Evolutionary conservation across 371 early-diverging fungal species (phyloP).

Genomic region (Phascolomyces articulosus): DNA sequence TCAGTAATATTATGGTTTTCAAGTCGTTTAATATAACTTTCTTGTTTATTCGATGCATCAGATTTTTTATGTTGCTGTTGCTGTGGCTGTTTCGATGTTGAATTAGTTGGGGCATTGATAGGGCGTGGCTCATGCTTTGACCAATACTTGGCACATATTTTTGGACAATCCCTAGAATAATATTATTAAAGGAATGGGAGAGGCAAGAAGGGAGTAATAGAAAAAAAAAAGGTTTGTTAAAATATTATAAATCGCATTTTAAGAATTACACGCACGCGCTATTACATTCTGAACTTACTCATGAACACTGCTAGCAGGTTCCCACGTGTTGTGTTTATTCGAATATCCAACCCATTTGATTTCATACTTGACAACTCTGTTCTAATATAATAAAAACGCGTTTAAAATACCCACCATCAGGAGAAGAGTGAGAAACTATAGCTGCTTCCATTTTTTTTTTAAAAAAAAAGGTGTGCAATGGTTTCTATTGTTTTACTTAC

Average conservation of each 20-base stretch:
- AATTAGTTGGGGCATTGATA: background rate
- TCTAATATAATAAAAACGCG: background rate
- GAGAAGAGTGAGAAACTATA: too few relatives aligned
- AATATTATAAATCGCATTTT: too few relatives aligned
- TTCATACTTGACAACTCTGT: conserved; percentile 17
- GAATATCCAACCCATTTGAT: conserved; percentile 89
- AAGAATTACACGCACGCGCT: too few relatives aligned
- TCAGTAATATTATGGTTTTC: conserved; percentile 2
- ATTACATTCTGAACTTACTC: too few relatives aligned
- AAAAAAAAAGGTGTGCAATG: too few relatives aligned
- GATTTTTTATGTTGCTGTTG: background rate
- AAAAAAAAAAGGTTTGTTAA: background rate
- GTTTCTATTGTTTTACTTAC: too few relatives aligned
- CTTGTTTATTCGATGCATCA: background rate
- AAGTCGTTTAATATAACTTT: background rate
- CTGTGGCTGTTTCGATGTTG: background rate
- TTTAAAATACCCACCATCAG: too few relatives aligned
- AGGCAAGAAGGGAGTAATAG: background rate
- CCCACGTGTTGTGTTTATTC: conserved; percentile 65
- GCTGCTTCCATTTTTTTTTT: background rate
- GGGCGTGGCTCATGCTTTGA: background rate
- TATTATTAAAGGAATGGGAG: background rate
- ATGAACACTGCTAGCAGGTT: conserved; percentile 28
- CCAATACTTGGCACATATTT: conserved; percentile 35
- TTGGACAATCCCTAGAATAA: conserved; percentile 27